These are phyloP conservation scores for Aspergillus sclerotiicarbonarius DNA, from an alignment of 495 filamentous ascomycete genomes.

Conservation along the genomic window DNA sequence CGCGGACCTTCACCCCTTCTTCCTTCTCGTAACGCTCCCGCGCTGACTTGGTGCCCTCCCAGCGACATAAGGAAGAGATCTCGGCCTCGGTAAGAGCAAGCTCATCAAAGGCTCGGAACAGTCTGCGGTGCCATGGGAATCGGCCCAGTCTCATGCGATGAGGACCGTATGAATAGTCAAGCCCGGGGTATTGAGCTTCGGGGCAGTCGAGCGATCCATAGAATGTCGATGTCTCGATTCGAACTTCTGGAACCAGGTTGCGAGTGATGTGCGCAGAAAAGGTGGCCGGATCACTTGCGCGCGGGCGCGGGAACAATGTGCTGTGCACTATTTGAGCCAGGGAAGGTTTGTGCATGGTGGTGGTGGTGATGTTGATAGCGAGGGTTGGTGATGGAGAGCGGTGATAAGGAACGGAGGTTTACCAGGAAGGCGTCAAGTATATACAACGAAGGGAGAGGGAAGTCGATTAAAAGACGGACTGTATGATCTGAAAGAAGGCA, in stretches of 20 bases:
- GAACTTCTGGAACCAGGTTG: constrained; percentile 84
- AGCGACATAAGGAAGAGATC: constrained; percentile 76
- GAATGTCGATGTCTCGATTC: constrained; percentile 78
- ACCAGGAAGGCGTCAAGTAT: not conserved
- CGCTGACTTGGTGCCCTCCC: constrained; percentile 92
- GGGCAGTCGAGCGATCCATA: constrained; percentile 81
- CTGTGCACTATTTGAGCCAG: constrained; percentile 56
- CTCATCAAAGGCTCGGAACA: constrained; percentile 80
- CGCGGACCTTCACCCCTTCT: constrained; percentile 65
- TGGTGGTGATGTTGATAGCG: not conserved
- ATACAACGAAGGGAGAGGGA: constrained; percentile 7
- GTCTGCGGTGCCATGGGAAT: constrained; percentile 74
- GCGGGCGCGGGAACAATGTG: constrained; percentile 56
- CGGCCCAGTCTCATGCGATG: constrained; percentile 83
- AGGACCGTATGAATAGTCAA: constrained; percentile 77
- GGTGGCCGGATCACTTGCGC: constrained; percentile 51
- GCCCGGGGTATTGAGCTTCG: constrained; percentile 86
- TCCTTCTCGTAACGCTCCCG: constrained; percentile 81
- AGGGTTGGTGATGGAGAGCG: not conserved
- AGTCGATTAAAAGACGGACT: not conserved
- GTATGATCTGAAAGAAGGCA: constrained; percentile 4
- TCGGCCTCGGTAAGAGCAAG: constrained; percentile 73
- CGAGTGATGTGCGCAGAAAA: constrained; percentile 59
- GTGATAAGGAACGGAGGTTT: not conserved
- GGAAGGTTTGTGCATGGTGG: constrained; percentile 59